These are phyloP conservation scores for Chytriomyces hyalinus DNA, from an alignment of 192 early-diverging fungal species.

Conservation along the genomic window DNA sequence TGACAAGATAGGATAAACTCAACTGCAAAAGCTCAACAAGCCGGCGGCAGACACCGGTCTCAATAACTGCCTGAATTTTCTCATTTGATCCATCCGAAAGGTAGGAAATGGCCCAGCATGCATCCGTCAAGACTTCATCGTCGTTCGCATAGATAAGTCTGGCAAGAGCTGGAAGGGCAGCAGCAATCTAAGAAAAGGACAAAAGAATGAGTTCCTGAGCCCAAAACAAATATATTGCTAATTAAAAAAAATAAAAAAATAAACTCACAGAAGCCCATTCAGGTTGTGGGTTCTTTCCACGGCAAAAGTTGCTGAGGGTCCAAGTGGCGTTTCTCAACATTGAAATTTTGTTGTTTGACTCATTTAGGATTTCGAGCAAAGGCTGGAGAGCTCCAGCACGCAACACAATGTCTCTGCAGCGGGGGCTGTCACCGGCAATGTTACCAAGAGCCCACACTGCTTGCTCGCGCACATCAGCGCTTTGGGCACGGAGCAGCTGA, in stretches of 20 bases:
- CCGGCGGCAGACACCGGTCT: slow-evolving; percentile 90
- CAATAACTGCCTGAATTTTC: slow-evolving; percentile 97
- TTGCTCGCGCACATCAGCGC: slow-evolving; percentile 89
- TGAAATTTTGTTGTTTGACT: slow-evolving; percentile 84
- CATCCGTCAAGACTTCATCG: slow-evolving; percentile 95
- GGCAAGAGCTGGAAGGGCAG: slow-evolving; percentile 86
- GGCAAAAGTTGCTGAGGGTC: slow-evolving; percentile 98
- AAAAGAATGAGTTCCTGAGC: no score
- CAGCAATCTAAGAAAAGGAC: slow-evolving; percentile 76
- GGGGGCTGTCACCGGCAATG: slow-evolving; percentile 96
- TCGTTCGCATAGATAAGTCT: slow-evolving; percentile 90
- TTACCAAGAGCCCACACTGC: slow-evolving; percentile 99
- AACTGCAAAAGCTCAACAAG: slow-evolving; percentile 89
- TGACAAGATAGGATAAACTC: no score
- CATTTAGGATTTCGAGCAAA: slow-evolving; percentile 84
- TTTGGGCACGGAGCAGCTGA: slow-evolving; percentile 80
- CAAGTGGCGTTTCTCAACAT: slow-evolving; percentile 99
- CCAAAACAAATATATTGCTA: no score
- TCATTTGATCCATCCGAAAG: slow-evolving; percentile 96
- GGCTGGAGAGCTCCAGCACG: slow-evolving; percentile 81
- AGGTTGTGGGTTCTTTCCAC: slow-evolving; percentile 96
- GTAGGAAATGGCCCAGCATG: slow-evolving; percentile 99
- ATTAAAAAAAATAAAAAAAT: no score
- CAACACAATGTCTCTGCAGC: slow-evolving; percentile 90
- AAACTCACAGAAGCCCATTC: slow-evolving; percentile 77